Evolutionary conservation across 2,329 filamentous ascomycete genomes (phyloP), one percentile per base, ranked within the genome.

Genomic region (Colletotrichum chrysophilum): DNA sequence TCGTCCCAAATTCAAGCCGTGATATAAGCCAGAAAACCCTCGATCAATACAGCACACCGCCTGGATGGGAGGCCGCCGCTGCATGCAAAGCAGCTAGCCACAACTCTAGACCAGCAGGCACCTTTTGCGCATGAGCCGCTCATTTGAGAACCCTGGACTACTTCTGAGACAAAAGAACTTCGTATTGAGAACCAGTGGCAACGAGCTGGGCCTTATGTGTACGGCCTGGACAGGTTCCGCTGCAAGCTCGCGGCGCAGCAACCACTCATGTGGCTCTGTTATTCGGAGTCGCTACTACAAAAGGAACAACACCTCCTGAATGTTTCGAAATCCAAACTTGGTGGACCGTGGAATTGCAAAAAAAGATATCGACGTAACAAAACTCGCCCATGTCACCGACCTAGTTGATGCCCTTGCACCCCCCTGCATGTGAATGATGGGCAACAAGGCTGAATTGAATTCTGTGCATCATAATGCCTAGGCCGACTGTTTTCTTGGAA

Each of bases 251-350:
- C 43, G 43, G 43, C 43, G 9, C 43, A 52, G n/a, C 43, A 52
- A n/a, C 43, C 43, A 52, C 0, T 52, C n/a, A 1, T 52, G 10
- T 13, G 2, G 3, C 43, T 0, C 43, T 52, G 0, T 52, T 10
- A 13, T 0, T 21, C 43, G 43, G 43, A 0, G 10, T 4, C 10
- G 0, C 43, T 52, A 52, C 10, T 52, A 52, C 43, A 52, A 52
- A 52, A 52, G n/a, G 43, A 52, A 52, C 0, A 21, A 21, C 18
- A 52, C n/a, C 43, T 21, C 43, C 43, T 52, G 12, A 21, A 21
- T 21, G 10, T 52, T 52, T 52, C 43, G 10, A 52, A 52, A 13
- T 52, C 9, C 43, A 52, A 52, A 52, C 43, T 21, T 13, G 21
- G 1, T 13, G 2, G 3, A 21, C 6, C n/a, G 13, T 21, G 6